Evolutionary conservation across 2,329 filamentous ascomycete species (phyloP), one percentile per base, ranked within the genome.

Genomic region (Epichloe amarillans): DNA sequence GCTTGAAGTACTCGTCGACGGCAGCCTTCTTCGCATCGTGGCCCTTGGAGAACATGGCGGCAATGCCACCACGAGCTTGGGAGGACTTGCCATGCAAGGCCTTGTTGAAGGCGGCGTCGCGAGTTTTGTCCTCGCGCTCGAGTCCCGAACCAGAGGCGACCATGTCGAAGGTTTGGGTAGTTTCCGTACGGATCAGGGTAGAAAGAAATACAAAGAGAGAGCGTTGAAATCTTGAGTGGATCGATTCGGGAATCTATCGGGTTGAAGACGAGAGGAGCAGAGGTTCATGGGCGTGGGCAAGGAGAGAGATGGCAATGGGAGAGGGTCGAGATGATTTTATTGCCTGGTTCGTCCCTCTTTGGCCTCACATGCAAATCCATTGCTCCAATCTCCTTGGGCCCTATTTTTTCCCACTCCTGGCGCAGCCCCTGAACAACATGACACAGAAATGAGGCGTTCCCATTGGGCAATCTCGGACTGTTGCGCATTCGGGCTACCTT

Each of bases 1-100:
- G 89, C 77, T 94, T 94, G 75, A 95, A 95, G 72, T 95, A 95
- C 67, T 94, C 87, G 64, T 93, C 86, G 30, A 90, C 79, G 45
- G 88, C 88, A 49, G 84, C 83, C 66, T 88, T 80, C 64, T 94
- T 86, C 7, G 88, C 88, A 33, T 73, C 63, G 33, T 62, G 57
- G 67, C 93, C 84, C 74, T 98, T 98, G 66, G 76, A 75, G 63
- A 95, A 74, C 82, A 96, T 90, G 61, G 91, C 87, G 60, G 80
- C 73, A 61, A 96, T 79, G 58, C 88, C 87, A 63, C 84, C 86
- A 51, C 75, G 71, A 43, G 80, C 79, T 64, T 82, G 69, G 47
- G 87, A 75, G 50, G 87, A 88, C 55, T 67, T 68, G 62, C 78
- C 88, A 70, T 96, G 90, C 74, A 95, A 76, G 58, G 82, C 87